Base-by-base conservation (phyloP, 345 rosid species). In the Acer saccharum region DNA sequence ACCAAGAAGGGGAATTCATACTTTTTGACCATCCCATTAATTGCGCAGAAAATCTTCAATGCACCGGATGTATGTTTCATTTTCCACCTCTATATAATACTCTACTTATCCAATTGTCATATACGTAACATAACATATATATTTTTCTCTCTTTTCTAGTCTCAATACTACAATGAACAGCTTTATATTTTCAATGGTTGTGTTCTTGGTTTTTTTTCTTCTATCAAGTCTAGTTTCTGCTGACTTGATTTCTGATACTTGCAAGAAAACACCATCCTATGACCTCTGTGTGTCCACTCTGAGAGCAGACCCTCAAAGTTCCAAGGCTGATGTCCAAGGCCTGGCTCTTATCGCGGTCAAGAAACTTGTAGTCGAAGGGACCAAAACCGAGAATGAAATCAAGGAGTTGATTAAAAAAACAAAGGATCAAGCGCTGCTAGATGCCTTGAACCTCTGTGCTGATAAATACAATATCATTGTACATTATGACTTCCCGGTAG, bases 201-300 rank as follows among this genome's bases (percentile, higher is more conserved):
- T 50, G 50, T 18, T 8, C 48, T 17, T 10, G 7, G 16, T n/a
- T 1, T 23, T 12, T 13, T 25, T 27, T 50, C 39, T 35, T 35
- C 41, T 48, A 13, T 12, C 23, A 41, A 69, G 18, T 35, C 69
- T 25, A 23, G 32, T 21, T 50, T 48, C 73, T 8, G 41, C 46
- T 35, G 46, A 67, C 14, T 44, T 73, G 52, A 66, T 83, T 17
- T n/a, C 39, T 9, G 1, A 62, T 0, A 73, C 79, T 1, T 83
- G 86, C 60, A 69, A 70, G 54, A 62, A 2, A 35, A 83, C 84
- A 17, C 78, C 81, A 1, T 1, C 23, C 55, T 52, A 67, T 41
- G 7, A 74, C 32, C 73, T 78, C 25, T 83, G 88, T 10, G 32
- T 65, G 35, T 10, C 57, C 10, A 18, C 77, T 11, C 78, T 85